These are phyloP conservation scores for Nakaseomyces bracarensis DNA, from an alignment of 1,139 yeast species.

Conservation along the genomic window DNA sequence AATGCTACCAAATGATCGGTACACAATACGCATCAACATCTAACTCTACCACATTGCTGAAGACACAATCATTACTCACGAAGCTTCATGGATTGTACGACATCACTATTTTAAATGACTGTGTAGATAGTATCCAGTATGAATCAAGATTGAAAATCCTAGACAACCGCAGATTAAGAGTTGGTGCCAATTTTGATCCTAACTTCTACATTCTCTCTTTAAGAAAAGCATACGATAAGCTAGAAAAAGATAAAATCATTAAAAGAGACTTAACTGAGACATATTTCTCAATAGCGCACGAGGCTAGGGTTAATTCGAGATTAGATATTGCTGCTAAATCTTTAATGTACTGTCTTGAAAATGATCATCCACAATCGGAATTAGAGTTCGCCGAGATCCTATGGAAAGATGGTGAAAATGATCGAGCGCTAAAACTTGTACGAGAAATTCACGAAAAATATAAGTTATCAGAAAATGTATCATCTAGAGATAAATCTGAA, in stretches of 20 bases:
- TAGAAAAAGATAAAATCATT: conserved; percentile 36
- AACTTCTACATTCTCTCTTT: conserved; percentile 54
- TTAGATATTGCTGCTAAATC: conserved; percentile 68
- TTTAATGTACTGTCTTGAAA: conserved; percentile 54
- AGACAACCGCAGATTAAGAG: conserved; percentile 39
- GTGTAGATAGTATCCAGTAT: conserved; percentile 19
- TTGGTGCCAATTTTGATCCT: conserved; percentile 55
- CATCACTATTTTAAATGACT: conserved; percentile 33
- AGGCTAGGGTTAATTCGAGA: conserved; percentile 62
- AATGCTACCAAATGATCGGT: conserved; percentile 52
- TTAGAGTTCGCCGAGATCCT: conserved; percentile 75
- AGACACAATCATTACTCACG: conserved; percentile 48
- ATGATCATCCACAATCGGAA: conserved; percentile 44
- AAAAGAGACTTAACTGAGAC: conserved; percentile 40
- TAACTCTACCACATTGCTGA: conserved; percentile 53
- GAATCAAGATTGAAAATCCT: conserved; percentile 24
- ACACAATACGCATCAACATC: conserved; percentile 48
- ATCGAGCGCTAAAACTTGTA: conserved; percentile 71
- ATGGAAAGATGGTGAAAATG: conserved; percentile 87
- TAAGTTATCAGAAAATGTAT: conserved; percentile 16
- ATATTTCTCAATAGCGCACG: conserved; percentile 52
- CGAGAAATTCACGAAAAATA: conserved; percentile 36
- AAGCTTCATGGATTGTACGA: conserved; percentile 70
- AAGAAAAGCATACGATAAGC: conserved; percentile 48
- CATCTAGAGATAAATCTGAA: conserved; percentile 36